phyloP scores from a whole-genome alignment of 2,329 filamentous ascomycete species.

The Xylaria sp. region DNA sequence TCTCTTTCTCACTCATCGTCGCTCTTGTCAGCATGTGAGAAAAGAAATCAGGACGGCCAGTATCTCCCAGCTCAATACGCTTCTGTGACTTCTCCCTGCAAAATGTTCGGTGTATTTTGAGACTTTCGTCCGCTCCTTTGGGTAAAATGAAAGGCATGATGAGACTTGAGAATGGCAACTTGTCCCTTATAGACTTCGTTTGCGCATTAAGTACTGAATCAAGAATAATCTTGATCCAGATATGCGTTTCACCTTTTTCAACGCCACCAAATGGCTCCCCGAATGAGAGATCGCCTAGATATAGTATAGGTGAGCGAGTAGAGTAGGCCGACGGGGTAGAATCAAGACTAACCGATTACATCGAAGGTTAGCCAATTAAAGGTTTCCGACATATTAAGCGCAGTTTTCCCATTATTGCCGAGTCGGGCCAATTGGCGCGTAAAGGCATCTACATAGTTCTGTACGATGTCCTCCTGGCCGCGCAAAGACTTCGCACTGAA shows the following conservation, averaged over 20 bases:
- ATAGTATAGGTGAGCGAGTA: background rate
- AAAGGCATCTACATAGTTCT: constrained; percentile 40
- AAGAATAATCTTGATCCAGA: constrained; percentile 39
- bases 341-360: constrained; percentile 45
- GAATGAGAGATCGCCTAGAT: constrained; percentile 36
- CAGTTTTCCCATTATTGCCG: constrained; percentile 36
- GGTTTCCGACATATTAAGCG: constrained; percentile 42
- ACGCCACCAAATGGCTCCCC: constrained; percentile 39
- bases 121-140: constrained; percentile 22
- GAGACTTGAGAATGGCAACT: constrained; percentile 19
- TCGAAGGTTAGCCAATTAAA: constrained; percentile 49
- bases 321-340: background rate
- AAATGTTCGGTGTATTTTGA: constrained; percentile 29
- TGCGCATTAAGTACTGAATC: constrained; percentile 23
- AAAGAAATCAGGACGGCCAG: constrained; percentile 40
- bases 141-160: constrained; percentile 33
- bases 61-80: constrained; percentile 39
- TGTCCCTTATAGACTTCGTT: constrained; percentile 6
- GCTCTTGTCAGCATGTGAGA: constrained; percentile 38
- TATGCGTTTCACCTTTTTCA: constrained; percentile 30
- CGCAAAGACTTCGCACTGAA: constrained; percentile 40
- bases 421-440: constrained; percentile 35
- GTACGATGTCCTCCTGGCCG: constrained; percentile 43
- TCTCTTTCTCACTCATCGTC: constrained; percentile 42
- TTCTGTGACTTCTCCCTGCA: constrained; percentile 32